Conservation (phyloP, 306 rosid species). For the Luffa acutangula region DNA sequence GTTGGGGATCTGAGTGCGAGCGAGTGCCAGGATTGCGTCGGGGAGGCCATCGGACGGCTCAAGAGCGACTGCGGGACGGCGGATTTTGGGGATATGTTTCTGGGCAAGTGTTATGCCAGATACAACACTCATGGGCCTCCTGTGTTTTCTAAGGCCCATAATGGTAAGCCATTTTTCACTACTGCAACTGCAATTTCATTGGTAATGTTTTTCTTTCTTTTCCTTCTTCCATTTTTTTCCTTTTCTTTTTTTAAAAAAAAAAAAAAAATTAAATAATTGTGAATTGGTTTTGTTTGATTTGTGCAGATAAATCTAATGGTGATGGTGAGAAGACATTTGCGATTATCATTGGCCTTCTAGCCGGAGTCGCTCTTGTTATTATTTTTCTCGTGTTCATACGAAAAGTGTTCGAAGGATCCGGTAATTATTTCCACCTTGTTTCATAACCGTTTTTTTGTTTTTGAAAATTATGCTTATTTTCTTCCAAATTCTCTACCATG, state of each 20-base stretch:
- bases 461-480: too few species aligned
- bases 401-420: slow-evolving; percentile 44
- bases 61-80: neutral
- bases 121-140: slow-evolving; percentile 4
- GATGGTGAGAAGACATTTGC: slow-evolving; percentile 88
- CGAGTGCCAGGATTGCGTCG: neutral
- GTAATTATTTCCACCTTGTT: slow-evolving; percentile 8
- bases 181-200: neutral
- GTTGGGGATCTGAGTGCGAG: slow-evolving; percentile 6
- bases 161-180: neutral
- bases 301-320: slow-evolving; percentile 39
- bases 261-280: neutral
- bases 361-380: slow-evolving; percentile 72
- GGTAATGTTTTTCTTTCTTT: neutral
- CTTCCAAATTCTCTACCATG: too few species aligned
- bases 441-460: too few species aligned
- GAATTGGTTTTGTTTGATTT: neutral
- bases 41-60: slow-evolving; percentile 5
- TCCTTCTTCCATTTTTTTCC: neutral
- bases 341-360: slow-evolving; percentile 70
- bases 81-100: slow-evolving; percentile 1
- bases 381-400: slow-evolving; percentile 64
- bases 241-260: neutral
- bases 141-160: neutral
- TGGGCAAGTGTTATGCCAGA: neutral